Evolutionary conservation across 306 rosid species (phyloP).

Genomic region (Prunus persica): DNA sequence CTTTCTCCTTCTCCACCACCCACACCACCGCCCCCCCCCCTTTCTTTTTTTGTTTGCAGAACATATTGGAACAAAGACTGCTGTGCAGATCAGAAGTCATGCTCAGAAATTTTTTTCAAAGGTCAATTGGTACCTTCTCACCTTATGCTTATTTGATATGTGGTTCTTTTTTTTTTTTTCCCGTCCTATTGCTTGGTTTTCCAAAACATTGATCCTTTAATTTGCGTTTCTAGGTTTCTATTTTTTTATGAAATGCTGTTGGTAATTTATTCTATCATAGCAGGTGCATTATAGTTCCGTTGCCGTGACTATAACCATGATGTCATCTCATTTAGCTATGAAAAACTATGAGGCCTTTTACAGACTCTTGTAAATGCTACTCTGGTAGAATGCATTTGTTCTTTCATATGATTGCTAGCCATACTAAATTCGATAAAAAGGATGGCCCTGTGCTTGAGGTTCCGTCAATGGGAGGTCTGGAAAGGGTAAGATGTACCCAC

Average conservation of each 20-base stretch:
- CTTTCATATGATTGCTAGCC: slow-evolving; percentile 7
- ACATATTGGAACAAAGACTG: slow-evolving; percentile 98
- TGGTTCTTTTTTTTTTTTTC: background rate
- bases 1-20: background rate
- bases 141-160: slow-evolving; percentile 19
- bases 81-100: slow-evolving; percentile 99
- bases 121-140: slow-evolving; percentile 67
- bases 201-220: slow-evolving; percentile 13
- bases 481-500: background rate
- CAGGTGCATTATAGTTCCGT: background rate
- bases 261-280: slow-evolving; percentile 12
- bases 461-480: background rate
- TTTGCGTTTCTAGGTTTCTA: slow-evolving; percentile 16
- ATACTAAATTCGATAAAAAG: background rate
- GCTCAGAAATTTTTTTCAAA: slow-evolving; percentile 99
- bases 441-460: background rate
- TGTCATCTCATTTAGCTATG: background rate
- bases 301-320: background rate
- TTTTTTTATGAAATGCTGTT: slow-evolving; percentile 10
- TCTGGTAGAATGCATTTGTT: slow-evolving; percentile 10
- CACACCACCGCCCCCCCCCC: no score
- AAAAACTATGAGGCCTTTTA: background rate
- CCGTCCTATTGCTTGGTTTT: slow-evolving; percentile 13
- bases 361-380: slow-evolving; percentile 11
- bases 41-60: slow-evolving; percentile 49